Evolutionary conservation across 768 basidiomycete species (phyloP).

Genomic region (Termitomyces sp.): DNA sequence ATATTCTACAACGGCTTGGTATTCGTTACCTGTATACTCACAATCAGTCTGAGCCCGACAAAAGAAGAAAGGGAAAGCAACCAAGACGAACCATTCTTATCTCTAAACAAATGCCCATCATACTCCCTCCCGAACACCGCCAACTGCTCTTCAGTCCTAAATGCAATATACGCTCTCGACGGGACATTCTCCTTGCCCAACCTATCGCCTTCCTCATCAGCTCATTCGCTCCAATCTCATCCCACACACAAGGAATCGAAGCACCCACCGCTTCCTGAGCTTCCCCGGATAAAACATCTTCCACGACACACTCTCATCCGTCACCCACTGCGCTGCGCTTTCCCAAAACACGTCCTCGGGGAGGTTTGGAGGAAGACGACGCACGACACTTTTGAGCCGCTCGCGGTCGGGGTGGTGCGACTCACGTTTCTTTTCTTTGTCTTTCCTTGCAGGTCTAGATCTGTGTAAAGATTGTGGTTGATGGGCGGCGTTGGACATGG

Average conservation of each 20-base stretch:
- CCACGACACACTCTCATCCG: slow-evolving; percentile 68
- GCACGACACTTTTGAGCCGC: slow-evolving; percentile 82
- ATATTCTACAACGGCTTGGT: slow-evolving; percentile 87
- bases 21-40: slow-evolving; percentile 70
- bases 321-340: slow-evolving; percentile 81
- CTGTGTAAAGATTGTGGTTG: slow-evolving; percentile 16
- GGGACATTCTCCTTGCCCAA: slow-evolving; percentile 80
- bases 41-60: not conserved
- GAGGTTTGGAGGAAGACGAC: slow-evolving; percentile 85
- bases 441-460: slow-evolving; percentile 30
- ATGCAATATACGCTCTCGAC: slow-evolving; percentile 90
- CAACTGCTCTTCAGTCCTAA: slow-evolving; percentile 72
- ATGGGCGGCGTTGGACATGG: slow-evolving; percentile 19
- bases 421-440: slow-evolving; percentile 30
- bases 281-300: slow-evolving; percentile 67
- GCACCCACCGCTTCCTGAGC: slow-evolving; percentile 57
- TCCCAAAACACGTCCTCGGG: slow-evolving; percentile 95
- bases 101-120: slow-evolving; percentile 88
- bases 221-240: slow-evolving; percentile 1
- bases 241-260: not conserved
- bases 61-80: slow-evolving; percentile 26
- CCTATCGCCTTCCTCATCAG: slow-evolving; percentile 32
- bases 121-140: slow-evolving; percentile 77
- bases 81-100: slow-evolving; percentile 83
- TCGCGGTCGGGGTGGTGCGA: slow-evolving; percentile 37